Evolutionary conservation across 768 basidiomycete species (phyloP).

Genomic region (Rhodotorula diobovata): DNA sequence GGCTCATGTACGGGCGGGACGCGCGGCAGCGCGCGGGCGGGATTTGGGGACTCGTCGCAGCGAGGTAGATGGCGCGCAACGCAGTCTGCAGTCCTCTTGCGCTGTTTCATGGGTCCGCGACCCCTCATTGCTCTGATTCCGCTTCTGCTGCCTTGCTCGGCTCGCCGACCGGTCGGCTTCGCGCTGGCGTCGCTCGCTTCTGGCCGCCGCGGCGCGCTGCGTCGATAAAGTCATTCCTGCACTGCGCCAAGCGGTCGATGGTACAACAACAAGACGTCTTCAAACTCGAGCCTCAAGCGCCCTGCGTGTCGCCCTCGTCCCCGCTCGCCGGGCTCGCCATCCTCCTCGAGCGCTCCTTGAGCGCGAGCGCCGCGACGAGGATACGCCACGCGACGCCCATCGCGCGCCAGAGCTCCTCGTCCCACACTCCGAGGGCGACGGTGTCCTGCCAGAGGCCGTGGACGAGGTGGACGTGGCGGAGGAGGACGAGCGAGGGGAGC

Average conservation of each 20-base stretch:
- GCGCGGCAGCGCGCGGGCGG: background rate
- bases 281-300: background rate
- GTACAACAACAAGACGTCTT: constrained; percentile 8
- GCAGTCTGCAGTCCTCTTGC: too few species aligned
- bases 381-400: constrained; percentile 33
- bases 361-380: constrained; percentile 28
- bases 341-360: background rate
- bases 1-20: constrained; percentile 21
- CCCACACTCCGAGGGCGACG: constrained; percentile 32
- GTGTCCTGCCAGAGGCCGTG: constrained; percentile 34
- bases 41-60: constrained; percentile 4
- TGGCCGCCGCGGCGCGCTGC: too few species aligned
- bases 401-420: constrained; percentile 33
- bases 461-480: constrained; percentile 23
- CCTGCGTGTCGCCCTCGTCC: background rate
- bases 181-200: background rate
- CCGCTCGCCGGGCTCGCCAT: background rate
- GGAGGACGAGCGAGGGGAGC: constrained; percentile 16
- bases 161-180: too few species aligned
- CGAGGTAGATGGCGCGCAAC: background rate
- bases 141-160: too few species aligned
- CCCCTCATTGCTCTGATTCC: too few species aligned
- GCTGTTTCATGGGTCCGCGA: too few species aligned
- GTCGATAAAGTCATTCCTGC: too few species aligned
- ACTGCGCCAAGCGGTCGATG: background rate